Evolutionary conservation across 2,329 filamentous ascomycete genomes (phyloP), one percentile per base, ranked within the genome.

Genomic region (Fusarium penzigii): DNA sequence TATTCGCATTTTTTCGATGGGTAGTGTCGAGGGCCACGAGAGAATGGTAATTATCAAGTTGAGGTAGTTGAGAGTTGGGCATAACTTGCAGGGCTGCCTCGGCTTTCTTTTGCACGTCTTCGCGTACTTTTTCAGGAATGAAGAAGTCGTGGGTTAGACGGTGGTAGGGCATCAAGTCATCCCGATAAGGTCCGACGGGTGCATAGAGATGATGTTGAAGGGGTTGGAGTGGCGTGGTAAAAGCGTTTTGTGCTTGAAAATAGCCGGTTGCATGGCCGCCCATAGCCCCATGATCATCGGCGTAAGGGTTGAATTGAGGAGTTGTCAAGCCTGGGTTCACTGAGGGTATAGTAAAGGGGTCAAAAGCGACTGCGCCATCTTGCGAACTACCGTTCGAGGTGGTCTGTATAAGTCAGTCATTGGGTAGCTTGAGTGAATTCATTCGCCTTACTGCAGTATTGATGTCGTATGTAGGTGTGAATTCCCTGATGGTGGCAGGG

Each of bases 181-280:
- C 89, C 54, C 86, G 84, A 68, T 92, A 84, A n/a, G 90, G 86
- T 6, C 90, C 91, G 51, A 92, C 82, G 1, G 92, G 92, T 32
- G 91, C 90, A 70, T 99, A 99, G 12, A 96, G 81, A 70, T 99
- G 94, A 69, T 97, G 96, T 76, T 93, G 89, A 6, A 92, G 82
- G 17, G 88, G 88, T 59, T 88, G 86, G 17, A 78, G 69, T 14
- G 79, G 76, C 11, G 78, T 70, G 11, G 75, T 69, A 65, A 80
- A 87, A 11, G 75, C 73, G 45, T 72, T 72, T 41, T 81, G 80
- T n/a, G 78, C 69, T 44, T 82, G 81, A 66, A 88, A 96, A 69
- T 87, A 96, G 2, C 84, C 78, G 14, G 84, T 77, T 6, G 81
- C 81, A 51, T 79, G 76, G 29, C 71, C 75, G 6, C 79, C 75